A percentile compares a stretch with the other conserved stretches of the same genome.
Conservation (phyloP, 2,329 filamentous ascomycete genomes). For the Tolypocladium tropicale region DNA sequence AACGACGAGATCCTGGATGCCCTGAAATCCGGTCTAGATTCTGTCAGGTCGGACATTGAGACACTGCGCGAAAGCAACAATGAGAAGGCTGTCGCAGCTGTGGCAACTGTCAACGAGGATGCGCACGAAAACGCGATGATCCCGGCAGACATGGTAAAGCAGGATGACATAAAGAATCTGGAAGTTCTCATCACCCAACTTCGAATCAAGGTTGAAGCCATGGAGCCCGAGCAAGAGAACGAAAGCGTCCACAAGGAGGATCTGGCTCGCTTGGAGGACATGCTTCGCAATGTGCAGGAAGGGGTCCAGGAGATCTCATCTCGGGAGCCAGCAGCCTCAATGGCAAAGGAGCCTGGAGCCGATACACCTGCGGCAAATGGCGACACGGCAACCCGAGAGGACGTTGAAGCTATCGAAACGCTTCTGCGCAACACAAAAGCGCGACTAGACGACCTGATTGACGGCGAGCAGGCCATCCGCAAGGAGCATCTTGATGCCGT, state of each 20-base stretch:
- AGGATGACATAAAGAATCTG: slow-evolving; percentile 73
- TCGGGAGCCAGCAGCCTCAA: slow-evolving; percentile 13
- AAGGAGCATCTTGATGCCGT: slow-evolving; percentile 57
- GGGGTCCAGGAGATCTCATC: slow-evolving; percentile 34
- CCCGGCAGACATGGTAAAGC: slow-evolving; percentile 44
- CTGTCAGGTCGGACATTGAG: slow-evolving; percentile 69
- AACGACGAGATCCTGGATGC: slow-evolving; percentile 87
- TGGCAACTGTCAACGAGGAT: slow-evolving; percentile 26
- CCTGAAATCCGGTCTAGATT: slow-evolving; percentile 70
- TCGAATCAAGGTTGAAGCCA: slow-evolving; percentile 66
- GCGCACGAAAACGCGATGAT: slow-evolving; percentile 15
- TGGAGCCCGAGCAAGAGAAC: slow-evolving; percentile 20
- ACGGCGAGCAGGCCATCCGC: slow-evolving; percentile 59
- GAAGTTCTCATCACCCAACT: slow-evolving; percentile 77
- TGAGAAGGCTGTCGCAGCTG: slow-evolving; percentile 43
- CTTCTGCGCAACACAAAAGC: slow-evolving; percentile 83
- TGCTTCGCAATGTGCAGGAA: slow-evolving; percentile 36
- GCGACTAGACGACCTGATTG: slow-evolving; percentile 70
- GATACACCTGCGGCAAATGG: slow-evolving; percentile 11
- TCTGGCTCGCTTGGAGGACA: slow-evolving; percentile 42
- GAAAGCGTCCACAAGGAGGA: slow-evolving; percentile 39
- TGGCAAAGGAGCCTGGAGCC: slow-evolving; percentile 8
- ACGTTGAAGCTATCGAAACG: slow-evolving; percentile 84
- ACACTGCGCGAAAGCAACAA: slow-evolving; percentile 52
- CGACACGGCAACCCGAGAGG: slow-evolving; percentile 51